Base-by-base conservation (phyloP, 2,329 filamentous ascomycete genomes). In the Pestalotiopsis sp. region DNA sequence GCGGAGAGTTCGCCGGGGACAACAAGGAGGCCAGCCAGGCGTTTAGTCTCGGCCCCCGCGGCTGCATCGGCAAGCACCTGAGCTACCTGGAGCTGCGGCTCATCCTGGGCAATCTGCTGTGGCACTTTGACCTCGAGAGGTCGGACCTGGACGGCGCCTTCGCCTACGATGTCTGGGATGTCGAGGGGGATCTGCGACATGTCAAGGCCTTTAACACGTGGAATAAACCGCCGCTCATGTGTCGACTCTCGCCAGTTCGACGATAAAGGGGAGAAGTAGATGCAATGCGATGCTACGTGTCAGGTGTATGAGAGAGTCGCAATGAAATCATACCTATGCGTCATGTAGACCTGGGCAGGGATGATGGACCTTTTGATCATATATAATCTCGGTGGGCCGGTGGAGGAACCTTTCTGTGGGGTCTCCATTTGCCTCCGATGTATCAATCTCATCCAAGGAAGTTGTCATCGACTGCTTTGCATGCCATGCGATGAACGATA, bases 11-110 rank as follows among this genome's bases (percentile, higher is more conserved):
- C 76, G 68, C 82, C 14, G 72, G 68, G 4, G 82, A 83, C 64
- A 74, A 70, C 5, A 73, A 76, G 31, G 76, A 78, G 1, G 77
- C 75, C n/a, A 73, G 80, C 69, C 78, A 81, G 72, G 77, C 81
- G 25, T 81, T 83, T 68, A 73, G 75, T 62, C 60, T 76, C 1
- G 80, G 82, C 2, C 79, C 81, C 25, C 71, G 81, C n/a, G 80
- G 80, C 61, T 83, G 81, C 65, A 73, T 83, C 56, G 81, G 81
- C 14, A 75, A 75, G 70, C 73, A 75, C 61, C 68, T 80, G 49
- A 79, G 79, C 0, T 76, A 78, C 59, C 75, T 81, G 31, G 80
- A 83, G 72, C 77, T 82, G 73, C 73, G 77, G 3, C 71, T 80
- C 2, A 76, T 82, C 17, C 64, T 82, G 17, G 75, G 77, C 1